Base-by-base conservation (phyloP, 352 stramenopile species). In the Phytophthora melonis region DNA sequence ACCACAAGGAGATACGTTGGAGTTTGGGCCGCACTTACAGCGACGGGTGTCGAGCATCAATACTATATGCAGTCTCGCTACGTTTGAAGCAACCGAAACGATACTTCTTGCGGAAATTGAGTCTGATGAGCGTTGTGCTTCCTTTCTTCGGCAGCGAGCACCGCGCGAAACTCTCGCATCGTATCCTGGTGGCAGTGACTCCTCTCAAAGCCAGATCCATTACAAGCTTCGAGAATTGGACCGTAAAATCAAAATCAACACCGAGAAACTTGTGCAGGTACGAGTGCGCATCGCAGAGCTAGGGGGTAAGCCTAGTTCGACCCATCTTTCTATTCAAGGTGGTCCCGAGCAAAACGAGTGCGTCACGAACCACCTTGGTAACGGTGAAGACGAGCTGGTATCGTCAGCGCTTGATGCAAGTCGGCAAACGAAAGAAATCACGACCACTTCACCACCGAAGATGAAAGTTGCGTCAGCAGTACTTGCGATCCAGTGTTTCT, bases 81-180 rank as follows among this genome's bases (percentile, higher is more conserved):
- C 75, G 13, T 83, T 84, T 66, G 47, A 83, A 66, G 69, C 67
- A 14, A 79, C 57, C 7, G 65, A 77, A 32, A 83, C 77, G 45
- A 82, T 87, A 36, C 55, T 87, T 30, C 47, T 68, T 3, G 77
- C 79, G 9, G 80, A 85, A 56, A 81, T 87, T 30, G 80, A 80
- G 2, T 74, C 77, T 1, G 80, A 87, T 34, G 69, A 83, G 47
- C 58, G 61, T 3, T 87, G 77, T 56, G 68, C 72, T 27, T 65
- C 27, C 16, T 74, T 82, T 25, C 80, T 87, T 50, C 54, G 60
- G 6, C 69, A 80, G 9, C 62, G 63, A 74, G 41, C 23, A 16
- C 43, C 63, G 59, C 57, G 58, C 8, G 39, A 54, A 54, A 49
- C 39, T 18, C 43, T 67, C 10, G 5, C 27, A 5, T 45, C 36